phyloP scores from a whole-genome alignment of 2,329 filamentous ascomycete genomes.

The Xenosphaeropsis pyriputrescens region DNA sequence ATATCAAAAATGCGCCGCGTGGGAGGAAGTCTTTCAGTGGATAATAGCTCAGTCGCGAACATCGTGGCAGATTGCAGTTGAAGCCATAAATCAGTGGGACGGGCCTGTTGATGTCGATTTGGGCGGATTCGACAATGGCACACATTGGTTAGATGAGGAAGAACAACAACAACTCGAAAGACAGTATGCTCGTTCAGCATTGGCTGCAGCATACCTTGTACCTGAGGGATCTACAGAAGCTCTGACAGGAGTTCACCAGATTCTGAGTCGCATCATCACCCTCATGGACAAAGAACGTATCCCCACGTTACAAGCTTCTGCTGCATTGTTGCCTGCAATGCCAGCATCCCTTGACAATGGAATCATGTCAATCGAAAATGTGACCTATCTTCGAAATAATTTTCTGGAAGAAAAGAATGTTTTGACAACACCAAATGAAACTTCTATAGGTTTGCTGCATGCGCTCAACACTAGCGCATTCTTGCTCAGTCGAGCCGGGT shows the following conservation, averaged over 20 bases:
- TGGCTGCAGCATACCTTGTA: constrained; percentile 56
- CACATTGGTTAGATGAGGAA: constrained; percentile 42
- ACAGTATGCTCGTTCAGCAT: constrained; percentile 50
- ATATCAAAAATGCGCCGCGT: constrained; percentile 35
- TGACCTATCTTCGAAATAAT: constrained; percentile 30
- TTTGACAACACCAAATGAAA: constrained; percentile 44
- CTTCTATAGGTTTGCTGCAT: constrained; percentile 43
- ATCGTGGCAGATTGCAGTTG: constrained; percentile 47
- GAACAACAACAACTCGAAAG: constrained; percentile 43
- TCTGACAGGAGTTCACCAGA: constrained; percentile 42
- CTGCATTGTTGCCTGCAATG: constrained; percentile 29
- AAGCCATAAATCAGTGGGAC: constrained; percentile 56
- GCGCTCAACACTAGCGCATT: constrained; percentile 47
- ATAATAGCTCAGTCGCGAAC: constrained; percentile 41
- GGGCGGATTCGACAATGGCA: constrained; percentile 36
- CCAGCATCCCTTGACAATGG: constrained; percentile 13
- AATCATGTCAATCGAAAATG: constrained; percentile 24
- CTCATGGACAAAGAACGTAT: constrained; percentile 46
- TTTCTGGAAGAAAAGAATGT: constrained; percentile 45
- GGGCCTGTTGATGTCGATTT: constrained; percentile 58
- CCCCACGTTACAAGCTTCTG: constrained; percentile 32
- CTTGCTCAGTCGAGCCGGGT: constrained; percentile 34
- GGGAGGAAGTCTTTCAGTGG: constrained; percentile 58
- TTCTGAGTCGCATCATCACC: constrained; percentile 41
- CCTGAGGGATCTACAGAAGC: constrained; percentile 41